Percentiles rank a stretch among this genome's conserved stretches.
These are phyloP conservation scores for Aspergillus sparsus DNA, from an alignment of 495 filamentous ascomycete species.

Conservation along the genomic window DNA sequence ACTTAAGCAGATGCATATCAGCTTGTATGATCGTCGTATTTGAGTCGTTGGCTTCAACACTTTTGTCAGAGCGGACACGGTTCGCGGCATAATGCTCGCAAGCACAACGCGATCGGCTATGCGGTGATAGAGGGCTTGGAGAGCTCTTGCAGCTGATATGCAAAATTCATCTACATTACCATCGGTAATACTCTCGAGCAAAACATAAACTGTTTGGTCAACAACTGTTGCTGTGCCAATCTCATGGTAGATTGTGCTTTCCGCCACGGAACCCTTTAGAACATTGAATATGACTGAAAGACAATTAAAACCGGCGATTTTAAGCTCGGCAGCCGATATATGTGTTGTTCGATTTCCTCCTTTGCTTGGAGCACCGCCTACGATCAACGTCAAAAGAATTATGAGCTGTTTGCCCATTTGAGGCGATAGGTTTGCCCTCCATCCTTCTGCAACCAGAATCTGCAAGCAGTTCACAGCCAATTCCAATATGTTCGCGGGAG, in stretches of 20 bases:
- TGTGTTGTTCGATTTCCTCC: conserved; percentile 35
- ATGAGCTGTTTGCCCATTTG: conserved; percentile 81
- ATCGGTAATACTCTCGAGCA: conserved; percentile 69
- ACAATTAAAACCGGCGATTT: conserved; percentile 61
- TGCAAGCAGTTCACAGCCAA: conserved; percentile 69
- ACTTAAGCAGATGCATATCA: conserved; percentile 63
- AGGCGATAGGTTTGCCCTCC: conserved; percentile 64
- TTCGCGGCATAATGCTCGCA: conserved; percentile 83
- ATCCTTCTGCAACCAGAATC: conserved; percentile 73
- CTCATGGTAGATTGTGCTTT: conserved; percentile 59
- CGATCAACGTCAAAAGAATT: conserved; percentile 77
- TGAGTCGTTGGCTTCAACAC: conserved; percentile 68
- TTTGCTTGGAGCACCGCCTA: conserved; percentile 66
- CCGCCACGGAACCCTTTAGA: conserved; percentile 44
- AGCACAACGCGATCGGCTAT: conserved; percentile 71
- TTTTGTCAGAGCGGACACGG: conserved; percentile 78
- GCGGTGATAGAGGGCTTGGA: conserved; percentile 61
- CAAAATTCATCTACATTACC: conserved; percentile 63
- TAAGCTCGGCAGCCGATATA: conserved; percentile 66
- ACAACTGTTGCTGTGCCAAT: conserved; percentile 64
- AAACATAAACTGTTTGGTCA: conserved; percentile 76
- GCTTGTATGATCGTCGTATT: conserved; percentile 61
- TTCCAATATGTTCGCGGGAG: conserved; percentile 75
- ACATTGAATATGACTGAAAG: conserved; percentile 53
- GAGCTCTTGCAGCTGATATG: conserved; percentile 61